Percentiles rank a stretch among this genome's conserved stretches.
Evolutionary conservation across 768 basidiomycete species (phyloP).

Genomic region (Russula compacta): DNA sequence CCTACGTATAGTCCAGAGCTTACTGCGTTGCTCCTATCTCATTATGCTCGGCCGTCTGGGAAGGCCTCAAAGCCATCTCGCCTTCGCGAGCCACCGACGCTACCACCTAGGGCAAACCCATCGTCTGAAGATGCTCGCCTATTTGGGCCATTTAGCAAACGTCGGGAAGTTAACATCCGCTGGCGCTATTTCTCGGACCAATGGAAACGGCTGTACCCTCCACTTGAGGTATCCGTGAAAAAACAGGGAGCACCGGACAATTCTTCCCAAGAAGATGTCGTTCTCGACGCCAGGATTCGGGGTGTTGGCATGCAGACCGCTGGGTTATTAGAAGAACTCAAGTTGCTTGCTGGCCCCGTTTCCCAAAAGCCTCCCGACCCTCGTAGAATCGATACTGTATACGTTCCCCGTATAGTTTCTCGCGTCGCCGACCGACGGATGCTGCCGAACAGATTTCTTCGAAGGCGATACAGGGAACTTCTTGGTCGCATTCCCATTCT

Average conservation of each 20-base stretch:
- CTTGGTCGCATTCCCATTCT: conserved; percentile 53
- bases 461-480: conserved; percentile 50
- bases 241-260: conserved; percentile 10
- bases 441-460: conserved; percentile 26
- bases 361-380: conserved; percentile 16
- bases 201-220: conserved; percentile 47
- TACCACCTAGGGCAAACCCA: conserved; percentile 51
- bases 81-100: conserved; percentile 41
- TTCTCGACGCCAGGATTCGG: conserved; percentile 26
- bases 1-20: conserved; percentile 60
- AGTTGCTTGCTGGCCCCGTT: conserved; percentile 34
- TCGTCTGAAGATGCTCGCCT: conserved; percentile 48
- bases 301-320: conserved; percentile 35
- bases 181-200: conserved; percentile 55
- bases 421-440: neutral
- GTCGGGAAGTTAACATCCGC: conserved; percentile 64
- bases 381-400: conserved; percentile 3
- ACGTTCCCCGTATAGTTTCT: neutral
- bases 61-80: conserved; percentile 36
- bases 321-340: conserved; percentile 37
- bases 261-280: conserved; percentile 8
- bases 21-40: conserved; percentile 48
- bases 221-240: conserved; percentile 42
- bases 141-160: conserved; percentile 60
- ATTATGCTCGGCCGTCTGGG: conserved; percentile 33